Base-by-base conservation (phyloP, 192 early-diverging fungal species). In the Powellomyces hirtus region DNA sequence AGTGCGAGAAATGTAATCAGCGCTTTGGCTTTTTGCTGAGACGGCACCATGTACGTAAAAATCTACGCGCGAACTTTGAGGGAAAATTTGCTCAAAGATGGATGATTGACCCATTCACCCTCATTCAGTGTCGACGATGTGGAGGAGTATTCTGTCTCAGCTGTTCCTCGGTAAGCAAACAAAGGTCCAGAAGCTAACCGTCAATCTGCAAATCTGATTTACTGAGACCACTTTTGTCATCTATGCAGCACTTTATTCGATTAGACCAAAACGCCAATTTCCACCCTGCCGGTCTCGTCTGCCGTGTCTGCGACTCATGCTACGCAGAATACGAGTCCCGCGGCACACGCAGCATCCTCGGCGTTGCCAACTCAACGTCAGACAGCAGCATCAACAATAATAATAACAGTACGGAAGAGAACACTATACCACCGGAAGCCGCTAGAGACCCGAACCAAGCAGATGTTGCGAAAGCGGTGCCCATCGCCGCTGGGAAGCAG, bases 141-240 rank as follows among this genome's bases (percentile, higher is more conserved):
- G 64, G 64, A 22, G 64, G 46, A 7, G 64, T 66, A 8, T 66
- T 66, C 49, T 66, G 64, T 36, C 13, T 27, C 2, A 14, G 31
- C n/a, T 66, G 64, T 38, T 53, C 44, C 33, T 66, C 64, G 27
- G 62, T 64, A 49, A 34, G 59, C n/a, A n/a, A n/a, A n/a, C n/a
- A n/a, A n/a, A n/a, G n/a, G n/a, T n/a, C n/a, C n/a, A n/a, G n/a
- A n/a, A n/a, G n/a, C n/a, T n/a, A n/a, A n/a, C n/a, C n/a, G n/a
- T n/a, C n/a, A n/a, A n/a, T n/a, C n/a, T n/a, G n/a, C 30, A 59
- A 11, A 13, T 27, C 8, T 13, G 38, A 44, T 38, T 62, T 18
- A 13, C 22, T 62, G 6, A 27, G 7, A 16, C 10, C 26, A 44
- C n/a, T 44, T 44, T 44, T 30, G 37, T 40, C n/a, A 14, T 42